These are phyloP conservation scores for Tribonema minus DNA, from an alignment of 108 stramenopile species.

Conservation along the genomic window DNA sequence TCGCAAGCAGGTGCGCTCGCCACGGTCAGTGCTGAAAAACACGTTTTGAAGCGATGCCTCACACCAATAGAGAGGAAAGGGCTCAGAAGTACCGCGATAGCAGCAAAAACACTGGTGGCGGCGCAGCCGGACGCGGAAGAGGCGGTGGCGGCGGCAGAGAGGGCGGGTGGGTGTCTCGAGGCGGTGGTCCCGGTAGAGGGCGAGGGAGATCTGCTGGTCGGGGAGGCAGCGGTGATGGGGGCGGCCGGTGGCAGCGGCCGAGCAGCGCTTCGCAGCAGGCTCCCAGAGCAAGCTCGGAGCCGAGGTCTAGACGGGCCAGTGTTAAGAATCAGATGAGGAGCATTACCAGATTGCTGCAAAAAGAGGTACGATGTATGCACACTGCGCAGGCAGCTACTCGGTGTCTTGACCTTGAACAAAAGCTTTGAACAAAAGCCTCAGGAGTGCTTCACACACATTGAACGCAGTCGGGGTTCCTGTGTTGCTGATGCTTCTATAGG, in stretches of 20 bases:
- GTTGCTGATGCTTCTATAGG: too few species aligned
- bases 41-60: neutral
- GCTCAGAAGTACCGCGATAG: neutral
- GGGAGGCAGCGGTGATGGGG: neutral
- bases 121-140: neutral
- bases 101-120: neutral
- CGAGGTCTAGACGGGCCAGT: neutral
- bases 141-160: neutral
- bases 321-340: neutral
- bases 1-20: too few species aligned
- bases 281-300: neutral
- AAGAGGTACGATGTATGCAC: neutral
- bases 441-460: too few species aligned
- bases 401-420: too few species aligned
- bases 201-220: neutral
- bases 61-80: neutral
- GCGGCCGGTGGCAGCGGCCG: neutral
- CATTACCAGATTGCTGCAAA: neutral
- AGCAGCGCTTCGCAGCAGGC: neutral
- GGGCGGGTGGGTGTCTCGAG: neutral
- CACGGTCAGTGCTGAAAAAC: too few species aligned
- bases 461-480: too few species aligned
- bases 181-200: neutral
- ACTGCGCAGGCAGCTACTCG: too few species aligned
- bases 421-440: too few species aligned